A percentile compares a stretch with the other conserved stretches of the same genome.
Conservation (phyloP, 306 rosid species). For the Trifolium subterraneum region DNA sequence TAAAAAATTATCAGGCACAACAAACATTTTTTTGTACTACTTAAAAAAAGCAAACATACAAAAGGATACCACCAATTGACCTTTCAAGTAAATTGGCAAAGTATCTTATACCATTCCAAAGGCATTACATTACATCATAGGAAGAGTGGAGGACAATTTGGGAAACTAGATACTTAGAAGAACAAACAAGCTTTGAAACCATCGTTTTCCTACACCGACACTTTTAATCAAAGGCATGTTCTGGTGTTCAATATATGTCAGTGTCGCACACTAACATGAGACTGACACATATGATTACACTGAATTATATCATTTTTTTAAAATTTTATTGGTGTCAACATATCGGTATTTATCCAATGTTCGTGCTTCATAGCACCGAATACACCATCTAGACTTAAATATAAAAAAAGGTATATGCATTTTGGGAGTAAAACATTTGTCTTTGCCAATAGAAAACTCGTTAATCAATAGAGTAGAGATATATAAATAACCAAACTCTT, state of each 20-base stretch:
- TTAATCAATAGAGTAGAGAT: slow-evolving; percentile 27
- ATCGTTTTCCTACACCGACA: neutral
- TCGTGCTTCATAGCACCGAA: too few relatives aligned
- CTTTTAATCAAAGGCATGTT: too few relatives aligned
- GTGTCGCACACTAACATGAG: too few relatives aligned
- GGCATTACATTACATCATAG: slow-evolving; percentile 19
- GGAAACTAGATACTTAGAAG: slow-evolving; percentile 35
- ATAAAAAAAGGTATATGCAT: too few relatives aligned
- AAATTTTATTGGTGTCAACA: too few relatives aligned
- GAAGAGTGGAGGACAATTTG: slow-evolving; percentile 36
- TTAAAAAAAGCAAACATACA: slow-evolving; percentile 8
- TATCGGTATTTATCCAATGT: too few relatives aligned
- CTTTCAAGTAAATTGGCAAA: slow-evolving; percentile 52
- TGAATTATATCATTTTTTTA: too few relatives aligned
- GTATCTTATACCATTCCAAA: slow-evolving; percentile 48
- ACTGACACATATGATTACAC: too few relatives aligned
- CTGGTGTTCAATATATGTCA: too few relatives aligned
- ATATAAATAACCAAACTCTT: slow-evolving; percentile 1
- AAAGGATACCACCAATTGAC: slow-evolving; percentile 50
- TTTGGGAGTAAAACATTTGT: too few relatives aligned
- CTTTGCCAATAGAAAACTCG: slow-evolving; percentile 9
- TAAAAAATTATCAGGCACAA: too few relatives aligned
- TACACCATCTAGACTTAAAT: too few relatives aligned
- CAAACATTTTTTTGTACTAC: neutral
- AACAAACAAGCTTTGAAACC: slow-evolving; percentile 45